These are phyloP conservation scores for Microglena sp. DNA, from an alignment of 139 green algal species.

Conservation along the genomic window DNA sequence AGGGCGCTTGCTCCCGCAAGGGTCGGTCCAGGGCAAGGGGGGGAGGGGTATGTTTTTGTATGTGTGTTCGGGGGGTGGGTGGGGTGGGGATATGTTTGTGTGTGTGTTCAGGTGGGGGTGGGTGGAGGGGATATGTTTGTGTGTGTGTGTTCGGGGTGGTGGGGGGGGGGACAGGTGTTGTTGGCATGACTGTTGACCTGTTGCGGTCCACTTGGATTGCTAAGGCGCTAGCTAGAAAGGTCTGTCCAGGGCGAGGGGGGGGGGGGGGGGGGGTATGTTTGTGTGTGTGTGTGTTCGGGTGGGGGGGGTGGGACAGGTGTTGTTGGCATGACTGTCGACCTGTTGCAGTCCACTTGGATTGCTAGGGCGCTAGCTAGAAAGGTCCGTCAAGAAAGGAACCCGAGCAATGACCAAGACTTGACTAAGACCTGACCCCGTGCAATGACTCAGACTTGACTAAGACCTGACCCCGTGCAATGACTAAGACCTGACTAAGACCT, in stretches of 20 bases:
- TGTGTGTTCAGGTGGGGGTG: background rate
- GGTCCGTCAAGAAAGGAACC: background rate
- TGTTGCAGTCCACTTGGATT: background rate
- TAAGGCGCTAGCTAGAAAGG: background rate
- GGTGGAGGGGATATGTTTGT: background rate
- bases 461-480: background rate
- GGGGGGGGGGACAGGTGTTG: no score
- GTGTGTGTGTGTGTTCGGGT: constrained; percentile 6
- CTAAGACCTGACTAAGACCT: background rate
- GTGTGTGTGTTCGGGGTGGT: constrained; percentile 6
- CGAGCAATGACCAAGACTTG: background rate
- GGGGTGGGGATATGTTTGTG: constrained; percentile 4
- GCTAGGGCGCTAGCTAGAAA: background rate
- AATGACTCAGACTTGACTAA: background rate
- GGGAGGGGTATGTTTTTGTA: no score
- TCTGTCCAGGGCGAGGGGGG: no score
- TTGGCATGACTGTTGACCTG: no score
- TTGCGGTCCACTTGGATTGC: background rate
- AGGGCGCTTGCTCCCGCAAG: no score
- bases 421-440: background rate
- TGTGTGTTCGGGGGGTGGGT: no score
- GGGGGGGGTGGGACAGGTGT: no score
- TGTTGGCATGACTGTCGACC: no score
- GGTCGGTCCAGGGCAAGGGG: no score
- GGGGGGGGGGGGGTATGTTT: background rate